A percentile compares a stretch with the other conserved stretches of the same genome.
phyloP scores from a whole-genome alignment of 768 basidiomycete species.

The Termitomyces sp. region DNA sequence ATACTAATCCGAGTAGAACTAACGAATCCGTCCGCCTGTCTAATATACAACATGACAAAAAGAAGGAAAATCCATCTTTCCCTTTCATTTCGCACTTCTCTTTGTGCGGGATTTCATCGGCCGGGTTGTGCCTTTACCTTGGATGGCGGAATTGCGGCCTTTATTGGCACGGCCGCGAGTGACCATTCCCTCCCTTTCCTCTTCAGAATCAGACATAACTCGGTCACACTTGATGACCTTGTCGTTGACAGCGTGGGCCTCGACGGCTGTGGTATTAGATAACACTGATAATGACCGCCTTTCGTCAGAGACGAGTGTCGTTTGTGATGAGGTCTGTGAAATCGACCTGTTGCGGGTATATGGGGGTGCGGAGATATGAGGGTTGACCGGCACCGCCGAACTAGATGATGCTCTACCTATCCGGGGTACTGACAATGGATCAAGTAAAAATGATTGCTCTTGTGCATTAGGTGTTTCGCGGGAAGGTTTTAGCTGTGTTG shows the following conservation, averaged over 20 bases:
- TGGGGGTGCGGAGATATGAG: slow-evolving; percentile 12
- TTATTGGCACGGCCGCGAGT: slow-evolving; percentile 30
- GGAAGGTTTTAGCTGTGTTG: not conserved
- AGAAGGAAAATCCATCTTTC: slow-evolving; percentile 5
- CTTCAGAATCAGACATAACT: slow-evolving; percentile 9
- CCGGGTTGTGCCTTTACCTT: slow-evolving; percentile 1
- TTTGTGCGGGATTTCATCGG: slow-evolving; percentile 8
- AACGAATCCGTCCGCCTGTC: slow-evolving; percentile 2
- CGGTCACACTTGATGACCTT: slow-evolving; percentile 18
- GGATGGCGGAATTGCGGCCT: slow-evolving; percentile 2
- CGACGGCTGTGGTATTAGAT: slow-evolving; percentile 32
- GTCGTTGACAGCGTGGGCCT: slow-evolving; percentile 7
- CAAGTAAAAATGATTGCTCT: slow-evolving; percentile 3
- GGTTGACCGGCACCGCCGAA: slow-evolving; percentile 5
- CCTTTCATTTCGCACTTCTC: slow-evolving; percentile 7
- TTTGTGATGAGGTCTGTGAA: slow-evolving; percentile 33
- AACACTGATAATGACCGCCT: slow-evolving; percentile 33
- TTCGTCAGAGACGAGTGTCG: slow-evolving; percentile 22
- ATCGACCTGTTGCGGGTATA: slow-evolving; percentile 33
- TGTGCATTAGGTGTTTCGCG: not conserved
- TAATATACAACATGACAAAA: not conserved
- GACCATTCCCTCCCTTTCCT: slow-evolving; percentile 24
- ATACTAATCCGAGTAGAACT: not conserved
- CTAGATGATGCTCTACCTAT: slow-evolving; percentile 4
- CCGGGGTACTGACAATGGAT: slow-evolving; percentile 9